These are phyloP conservation scores for Eucalyptus polybractea DNA, from an alignment of 345 rosid genomes.

Conservation along the genomic window DNA sequence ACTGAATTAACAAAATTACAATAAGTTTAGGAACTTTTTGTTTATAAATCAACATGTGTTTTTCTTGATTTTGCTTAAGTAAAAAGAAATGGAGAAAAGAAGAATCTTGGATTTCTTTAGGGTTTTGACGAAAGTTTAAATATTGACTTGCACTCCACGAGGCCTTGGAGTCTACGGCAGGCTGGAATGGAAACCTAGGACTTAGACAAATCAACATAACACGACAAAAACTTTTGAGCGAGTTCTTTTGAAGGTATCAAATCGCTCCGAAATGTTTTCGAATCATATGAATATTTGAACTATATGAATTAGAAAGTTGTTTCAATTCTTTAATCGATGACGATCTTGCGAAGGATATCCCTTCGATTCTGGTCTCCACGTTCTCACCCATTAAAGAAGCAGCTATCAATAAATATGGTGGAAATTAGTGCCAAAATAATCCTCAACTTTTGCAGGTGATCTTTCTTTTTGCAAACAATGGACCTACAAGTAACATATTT, in stretches of 20 bases:
- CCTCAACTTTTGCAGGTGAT: background rate
- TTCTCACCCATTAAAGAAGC: background rate
- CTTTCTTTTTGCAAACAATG: background rate
- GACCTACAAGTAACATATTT: background rate
- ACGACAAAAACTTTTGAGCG: background rate
- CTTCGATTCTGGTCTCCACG: background rate
- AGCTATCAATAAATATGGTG: background rate
- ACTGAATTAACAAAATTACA: accelerated
- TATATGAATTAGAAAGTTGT: background rate
- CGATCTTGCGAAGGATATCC: background rate
- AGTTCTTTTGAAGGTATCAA: background rate
- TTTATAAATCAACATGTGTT: accelerated
- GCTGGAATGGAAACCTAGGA: background rate
- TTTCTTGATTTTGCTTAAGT: background rate
- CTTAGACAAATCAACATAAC: background rate
- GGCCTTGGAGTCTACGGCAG: background rate
- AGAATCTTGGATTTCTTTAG: background rate
- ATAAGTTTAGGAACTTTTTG: too few relatives aligned
- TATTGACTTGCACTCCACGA: background rate
- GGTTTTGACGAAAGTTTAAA: background rate
- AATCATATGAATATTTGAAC: too few relatives aligned
- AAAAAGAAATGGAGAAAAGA: background rate
- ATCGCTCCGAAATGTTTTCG: background rate
- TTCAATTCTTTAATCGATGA: background rate
- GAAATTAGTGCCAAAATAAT: too few relatives aligned